Conservation (phyloP, 768 basidiomycete genomes). For the Boletus pseudo-olivaceus region DNA sequence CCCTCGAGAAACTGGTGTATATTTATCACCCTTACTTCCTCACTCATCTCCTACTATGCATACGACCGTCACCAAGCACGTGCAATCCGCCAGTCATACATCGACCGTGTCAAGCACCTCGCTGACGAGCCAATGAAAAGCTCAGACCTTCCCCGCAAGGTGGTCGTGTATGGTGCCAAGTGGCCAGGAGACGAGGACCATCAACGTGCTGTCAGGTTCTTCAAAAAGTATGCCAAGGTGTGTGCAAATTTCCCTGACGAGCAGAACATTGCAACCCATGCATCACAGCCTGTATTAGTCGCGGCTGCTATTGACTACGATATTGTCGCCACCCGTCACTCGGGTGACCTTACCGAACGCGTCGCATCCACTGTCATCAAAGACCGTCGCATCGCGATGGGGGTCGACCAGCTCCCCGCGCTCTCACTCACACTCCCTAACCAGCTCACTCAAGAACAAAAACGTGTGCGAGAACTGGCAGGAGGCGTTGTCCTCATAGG, state of each 20-base stretch:
- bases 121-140: slow-evolving; percentile 64
- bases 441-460: slow-evolving; percentile 49
- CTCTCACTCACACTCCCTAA: slow-evolving; percentile 47
- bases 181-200: slow-evolving; percentile 96
- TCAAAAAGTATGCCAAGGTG: slow-evolving; percentile 97
- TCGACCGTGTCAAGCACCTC: slow-evolving; percentile 76
- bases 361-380: slow-evolving; percentile 70
- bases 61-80: slow-evolving; percentile 87
- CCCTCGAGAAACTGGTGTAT: slow-evolving; percentile 95
- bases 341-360: slow-evolving; percentile 80
- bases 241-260: slow-evolving; percentile 25
- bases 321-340: slow-evolving; percentile 72
- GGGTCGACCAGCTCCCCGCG: slow-evolving; percentile 52
- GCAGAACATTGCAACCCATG: background rate
- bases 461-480: slow-evolving; percentile 58
- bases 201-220: slow-evolving; percentile 79
- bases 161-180: slow-evolving; percentile 82
- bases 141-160: slow-evolving; percentile 67
- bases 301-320: slow-evolving; percentile 94
- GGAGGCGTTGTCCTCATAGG: slow-evolving; percentile 87
- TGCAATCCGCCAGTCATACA: slow-evolving; percentile 70
- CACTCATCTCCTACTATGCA: slow-evolving; percentile 66
- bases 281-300: slow-evolving; percentile 79
- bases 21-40: slow-evolving; percentile 76
- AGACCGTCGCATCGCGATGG: slow-evolving; percentile 64